phyloP scores from a whole-genome alignment of 352 stramenopile genomes.

The Plasmopara viticola region DNA sequence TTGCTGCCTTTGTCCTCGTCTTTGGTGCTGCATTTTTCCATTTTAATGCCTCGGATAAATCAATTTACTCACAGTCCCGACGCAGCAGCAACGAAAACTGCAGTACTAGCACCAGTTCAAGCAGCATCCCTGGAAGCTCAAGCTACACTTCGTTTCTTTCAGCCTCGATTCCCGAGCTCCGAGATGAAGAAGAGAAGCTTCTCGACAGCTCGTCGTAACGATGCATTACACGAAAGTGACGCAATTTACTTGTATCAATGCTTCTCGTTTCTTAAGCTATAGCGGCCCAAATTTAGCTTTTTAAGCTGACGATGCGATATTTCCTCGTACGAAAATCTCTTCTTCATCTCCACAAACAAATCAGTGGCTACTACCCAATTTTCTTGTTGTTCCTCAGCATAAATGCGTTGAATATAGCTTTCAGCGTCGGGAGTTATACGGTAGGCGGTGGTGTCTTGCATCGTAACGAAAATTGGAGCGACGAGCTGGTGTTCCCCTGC shows the following conservation, averaged over 20 bases:
- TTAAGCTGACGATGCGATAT: conserved; percentile 41
- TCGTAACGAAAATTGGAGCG: conserved; percentile 62
- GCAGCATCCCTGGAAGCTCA: conserved; percentile 24
- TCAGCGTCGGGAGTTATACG: conserved; percentile 40
- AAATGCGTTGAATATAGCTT: conserved; percentile 76
- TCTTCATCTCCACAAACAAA: conserved; percentile 72
- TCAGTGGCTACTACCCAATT: conserved; percentile 63
- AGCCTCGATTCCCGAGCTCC: conserved; percentile 27
- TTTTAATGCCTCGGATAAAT: conserved; percentile 66
- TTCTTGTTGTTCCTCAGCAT: conserved; percentile 52
- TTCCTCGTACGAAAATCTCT: conserved; percentile 43
- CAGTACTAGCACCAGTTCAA: conserved; percentile 26
- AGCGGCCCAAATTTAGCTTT: conserved; percentile 59
- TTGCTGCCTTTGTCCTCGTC: conserved; percentile 62
- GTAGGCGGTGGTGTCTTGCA: conserved; percentile 46
- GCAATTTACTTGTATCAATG: conserved; percentile 11
- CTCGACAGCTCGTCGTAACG: conserved; percentile 36
- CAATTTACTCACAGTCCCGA: conserved; percentile 39
- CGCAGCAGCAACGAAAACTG: conserved; percentile 16
- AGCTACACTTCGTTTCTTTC: conserved; percentile 27
- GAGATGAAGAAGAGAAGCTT: conserved; percentile 48
- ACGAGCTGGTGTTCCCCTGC: conserved; percentile 42
- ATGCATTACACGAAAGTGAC: background rate
- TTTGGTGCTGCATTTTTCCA: conserved; percentile 74
- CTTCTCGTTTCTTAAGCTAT: conserved; percentile 35